Evolutionary conservation across 2,329 filamentous ascomycete species (phyloP), one percentile per base, ranked within the genome.

Genomic region (Fusarium verrucosum): DNA sequence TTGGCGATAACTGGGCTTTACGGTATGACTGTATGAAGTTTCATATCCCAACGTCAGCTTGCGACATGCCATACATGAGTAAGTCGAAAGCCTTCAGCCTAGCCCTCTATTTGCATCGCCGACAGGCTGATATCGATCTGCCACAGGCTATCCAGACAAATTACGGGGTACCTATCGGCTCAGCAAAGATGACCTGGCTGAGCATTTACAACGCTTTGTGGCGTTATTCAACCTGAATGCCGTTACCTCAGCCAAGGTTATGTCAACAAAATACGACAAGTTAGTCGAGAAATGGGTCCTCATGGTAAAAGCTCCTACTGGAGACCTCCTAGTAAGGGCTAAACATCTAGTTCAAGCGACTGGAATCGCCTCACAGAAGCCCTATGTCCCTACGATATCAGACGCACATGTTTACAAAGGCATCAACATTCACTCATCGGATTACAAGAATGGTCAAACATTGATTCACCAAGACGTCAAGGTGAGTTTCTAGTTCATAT

Each of bases 301-400:
- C 3, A 23, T 47, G 16, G 30, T 66, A 2, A 10, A 51, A 5
- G 58, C 40, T 0, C 58, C 43, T 14, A 2, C 11, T 14, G 36
- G 46, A 7, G 3, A 6, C 5, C 7, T 33, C 0, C 37, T 20
- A 0, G 43, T 61, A 1, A n/a, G 20, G 8, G 25, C 62, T 0
- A 64, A 41, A 9, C 58, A 69, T 4, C 11, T 69, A 0, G 50
- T 69, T 4, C 65, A 68, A 17, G 65, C 65, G 3, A 69, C 55
- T 0, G 65, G 62, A 8, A 23, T 23, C 23, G 23, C 5, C 37
- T 69, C n/a, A n/a, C n/a, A n/a, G n/a, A n/a, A n/a, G n/a, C n/a
- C n/a, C n/a, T n/a, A n/a, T n/a, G n/a, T n/a, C n/a, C n/a, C n/a
- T n/a, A n/a, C n/a, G n/a, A n/a, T n/a, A n/a, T n/a, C n/a, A n/a